Conservation (phyloP, 371 early-diverging fungal species). For the Blakeslea trispora region DNA sequence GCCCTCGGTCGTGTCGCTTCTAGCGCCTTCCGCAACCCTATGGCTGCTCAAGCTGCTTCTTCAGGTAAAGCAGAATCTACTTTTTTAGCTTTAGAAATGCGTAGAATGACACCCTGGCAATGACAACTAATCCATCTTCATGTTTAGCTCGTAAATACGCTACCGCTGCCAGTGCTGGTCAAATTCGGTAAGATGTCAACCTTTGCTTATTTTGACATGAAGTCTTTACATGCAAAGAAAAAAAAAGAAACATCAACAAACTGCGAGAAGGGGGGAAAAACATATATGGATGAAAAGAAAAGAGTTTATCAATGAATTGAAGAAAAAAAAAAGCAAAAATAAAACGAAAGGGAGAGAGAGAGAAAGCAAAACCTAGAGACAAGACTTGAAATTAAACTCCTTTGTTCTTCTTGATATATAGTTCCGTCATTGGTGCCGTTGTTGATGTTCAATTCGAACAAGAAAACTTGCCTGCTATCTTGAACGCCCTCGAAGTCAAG, state of each 20-base stretch:
- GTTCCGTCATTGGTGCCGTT: constrained; percentile 92
- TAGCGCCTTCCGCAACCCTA: constrained; percentile 31
- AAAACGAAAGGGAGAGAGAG: too few species aligned
- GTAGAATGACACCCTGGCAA: constrained; percentile 9
- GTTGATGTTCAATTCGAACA: constrained; percentile 97
- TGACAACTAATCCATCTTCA: constrained; percentile 1
- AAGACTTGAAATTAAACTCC: too few species aligned
- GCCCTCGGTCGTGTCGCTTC: constrained; percentile 42
- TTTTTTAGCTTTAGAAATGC: background rate
- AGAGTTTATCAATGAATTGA: too few species aligned
- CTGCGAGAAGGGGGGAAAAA: too few species aligned
- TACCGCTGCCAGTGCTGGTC: constrained; percentile 37
- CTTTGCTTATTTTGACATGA: background rate
- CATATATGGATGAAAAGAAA: too few species aligned
- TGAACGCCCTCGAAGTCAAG: constrained; percentile 92
- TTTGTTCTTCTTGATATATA: constrained; percentile 1
- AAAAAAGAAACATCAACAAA: background rate
- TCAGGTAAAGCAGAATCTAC: constrained; percentile 20
- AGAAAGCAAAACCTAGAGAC: too few species aligned
- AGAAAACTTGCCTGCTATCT: constrained; percentile 89
- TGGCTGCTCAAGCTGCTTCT: constrained; percentile 24
- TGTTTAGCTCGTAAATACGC: constrained; percentile 35
- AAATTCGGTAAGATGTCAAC: constrained; percentile 33
- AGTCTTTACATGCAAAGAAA: too few species aligned
- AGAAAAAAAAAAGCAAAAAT: too few species aligned